phyloP scores from a whole-genome alignment of 495 filamentous ascomycete genomes.

The Collariella sp. region DNA sequence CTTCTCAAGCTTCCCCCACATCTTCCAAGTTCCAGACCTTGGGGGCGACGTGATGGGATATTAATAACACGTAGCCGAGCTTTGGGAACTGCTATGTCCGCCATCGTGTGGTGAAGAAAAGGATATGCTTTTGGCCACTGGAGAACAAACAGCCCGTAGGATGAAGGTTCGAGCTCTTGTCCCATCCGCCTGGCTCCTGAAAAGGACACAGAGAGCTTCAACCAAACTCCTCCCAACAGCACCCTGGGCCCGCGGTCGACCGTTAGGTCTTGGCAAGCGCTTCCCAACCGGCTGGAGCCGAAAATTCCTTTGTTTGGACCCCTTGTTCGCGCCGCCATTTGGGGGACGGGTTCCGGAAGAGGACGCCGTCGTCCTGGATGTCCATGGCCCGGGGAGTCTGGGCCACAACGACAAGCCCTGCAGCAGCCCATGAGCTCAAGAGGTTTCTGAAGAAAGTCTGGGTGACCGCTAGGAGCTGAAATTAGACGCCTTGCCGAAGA shows the following conservation, averaged over 20 bases:
- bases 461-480: too few relatives aligned
- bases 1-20: neutral
- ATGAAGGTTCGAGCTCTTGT: neutral
- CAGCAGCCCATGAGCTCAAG: too few relatives aligned
- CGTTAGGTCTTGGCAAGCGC: neutral
- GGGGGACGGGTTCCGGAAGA: too few relatives aligned
- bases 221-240: neutral
- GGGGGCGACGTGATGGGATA: neutral
- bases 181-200: neutral
- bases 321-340: neutral
- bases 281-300: neutral
- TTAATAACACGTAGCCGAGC: neutral
- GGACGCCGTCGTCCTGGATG: too few relatives aligned
- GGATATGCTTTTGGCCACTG: neutral
- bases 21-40: neutral
- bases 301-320: neutral
- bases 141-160: neutral
- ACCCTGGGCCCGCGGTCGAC: neutral
- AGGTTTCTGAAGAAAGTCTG: too few relatives aligned
- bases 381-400: too few relatives aligned
- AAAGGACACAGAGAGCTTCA: neutral
- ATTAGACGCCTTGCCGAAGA: too few relatives aligned
- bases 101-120: neutral
- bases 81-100: neutral
- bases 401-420: too few relatives aligned